Evolutionary conservation across 2,329 filamentous ascomycete genomes (phyloP), one percentile per base, ranked within the genome.

Genomic region (Leptographium procerum): DNA sequence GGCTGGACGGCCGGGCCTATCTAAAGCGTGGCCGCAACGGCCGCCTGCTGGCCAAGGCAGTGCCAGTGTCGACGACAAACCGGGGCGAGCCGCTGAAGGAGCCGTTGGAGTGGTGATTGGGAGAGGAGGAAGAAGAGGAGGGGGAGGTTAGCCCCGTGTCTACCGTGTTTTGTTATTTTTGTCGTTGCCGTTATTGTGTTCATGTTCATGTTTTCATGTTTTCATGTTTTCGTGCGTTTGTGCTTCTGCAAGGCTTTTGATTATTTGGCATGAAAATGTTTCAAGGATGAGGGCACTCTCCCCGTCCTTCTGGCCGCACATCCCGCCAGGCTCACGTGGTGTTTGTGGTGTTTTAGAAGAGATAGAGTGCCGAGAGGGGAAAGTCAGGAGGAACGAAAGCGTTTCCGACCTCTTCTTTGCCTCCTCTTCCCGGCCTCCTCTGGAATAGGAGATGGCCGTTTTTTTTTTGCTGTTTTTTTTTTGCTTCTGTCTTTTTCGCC

Each of bases 1-100:
- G 92, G 92, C 75, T 97, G 64, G 90, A 96, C 68, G 94, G 92
- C 36, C 85, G 80, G 48, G 89, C 85, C 0, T 97, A 95, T 70
- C 78, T 97, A 60, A 82, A 77, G 74, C 71, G 81, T 53, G 77
- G 76, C 65, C 79, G 77, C 50, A 73, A 76, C 69, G 76, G 75
- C 24, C 78, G 75, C 68, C 69, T 85, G 64, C 75, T 78, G 11
- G 80, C 74, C 36, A 83, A 84, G 74, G 76, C 83, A 24, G 78
- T 78, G 13, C 84, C 89, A 6, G 85, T 96, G 47, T 89, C 91
- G 45, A 92, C 85, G 76, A 96, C 91, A 62, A 96, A 96, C 74
- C 78, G 89, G 19, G 91, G 91, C 1, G 87, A 95, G 72, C 83
- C 85, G 66, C 84, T 91, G 70, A 86, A 79, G 64, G 91, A 96